phyloP scores from a whole-genome alignment of 257 asterid genomes.

The Ligustrum vulgare region DNA sequence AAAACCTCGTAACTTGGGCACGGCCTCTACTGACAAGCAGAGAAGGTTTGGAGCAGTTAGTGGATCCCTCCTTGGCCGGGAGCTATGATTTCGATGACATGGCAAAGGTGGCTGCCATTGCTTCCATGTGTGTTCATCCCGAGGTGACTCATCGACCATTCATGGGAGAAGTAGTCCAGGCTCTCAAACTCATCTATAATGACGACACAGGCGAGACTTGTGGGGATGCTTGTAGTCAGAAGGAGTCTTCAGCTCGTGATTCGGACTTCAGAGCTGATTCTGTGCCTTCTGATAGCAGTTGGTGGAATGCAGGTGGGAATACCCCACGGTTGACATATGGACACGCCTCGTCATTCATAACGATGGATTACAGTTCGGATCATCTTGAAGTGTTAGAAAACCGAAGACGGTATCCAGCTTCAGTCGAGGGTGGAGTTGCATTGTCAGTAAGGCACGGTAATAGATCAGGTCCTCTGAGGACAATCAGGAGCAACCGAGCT shows the following conservation, averaged over 20 bases:
- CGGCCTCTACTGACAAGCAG: constrained; percentile 77
- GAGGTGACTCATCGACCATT: constrained; percentile 95
- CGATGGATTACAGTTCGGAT: constrained; percentile 95
- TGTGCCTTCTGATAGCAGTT: constrained; percentile 83
- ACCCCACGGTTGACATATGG: constrained; percentile 70
- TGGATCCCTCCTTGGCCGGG: constrained; percentile 82
- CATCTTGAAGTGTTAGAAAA: constrained; percentile 75
- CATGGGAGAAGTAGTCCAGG: constrained; percentile 99
- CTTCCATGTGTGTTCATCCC: constrained; percentile 94
- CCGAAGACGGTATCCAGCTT: constrained; percentile 61
- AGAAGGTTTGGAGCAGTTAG: constrained; percentile 81
- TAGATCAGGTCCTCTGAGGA: constrained; percentile 91
- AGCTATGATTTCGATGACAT: constrained; percentile 80
- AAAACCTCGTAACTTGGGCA: constrained; percentile 98
- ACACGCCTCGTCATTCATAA: constrained; percentile 73
- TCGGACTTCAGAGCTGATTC: constrained; percentile 75
- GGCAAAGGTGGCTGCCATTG: constrained; percentile 97
- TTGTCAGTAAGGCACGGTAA: constrained; percentile 68
- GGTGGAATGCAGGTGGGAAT: constrained; percentile 86
- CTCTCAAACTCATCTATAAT: constrained; percentile 87
- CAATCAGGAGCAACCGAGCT: constrained; percentile 62
- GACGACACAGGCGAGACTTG: constrained; percentile 81
- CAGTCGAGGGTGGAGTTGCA: constrained; percentile 45
- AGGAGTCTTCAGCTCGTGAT: constrained; percentile 76
- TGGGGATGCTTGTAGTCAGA: constrained; percentile 72